Base-by-base conservation (phyloP, 148 eudicot genomes). In the Agrostemma githago region DNA sequence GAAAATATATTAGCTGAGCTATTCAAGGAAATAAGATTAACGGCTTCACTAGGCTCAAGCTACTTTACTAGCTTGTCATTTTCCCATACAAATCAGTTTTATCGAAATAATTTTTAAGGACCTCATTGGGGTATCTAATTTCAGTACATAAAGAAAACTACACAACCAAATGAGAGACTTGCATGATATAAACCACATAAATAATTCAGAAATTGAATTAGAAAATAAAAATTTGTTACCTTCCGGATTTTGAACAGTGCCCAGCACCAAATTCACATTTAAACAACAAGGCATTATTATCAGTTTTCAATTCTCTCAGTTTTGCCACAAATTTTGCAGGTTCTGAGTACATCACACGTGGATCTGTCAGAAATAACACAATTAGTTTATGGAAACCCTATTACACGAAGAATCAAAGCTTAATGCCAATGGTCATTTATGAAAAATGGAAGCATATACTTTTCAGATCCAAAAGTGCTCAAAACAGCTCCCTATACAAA, bases 301-400 rank as follows among this genome's bases (percentile, higher is more conserved):
- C 90, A 62, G 90, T 90, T 80, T 90, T 92, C 77, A 83, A 51
- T 34, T 90, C 96, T 81, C 97, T 87, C 80, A 92, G 80, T 74
- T 92, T 92, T 68, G 97, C 96, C 19, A 92, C 90, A 74, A 86
- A 92, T 72, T 92, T 92, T 6, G 96, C 96, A 53, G 97, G 93
- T 79, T 92, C 97, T 21, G 91, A 92, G 76, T 92, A 92, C 86
- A 87, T 48, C 53, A 90, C 96, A 64, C 91, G 91, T 34, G 92
- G 86, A 83, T 90, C 97, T 92, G 89, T 59, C 44, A 82, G 59
- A 44, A 62, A 64, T 66, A 68, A 39, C 20, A 76, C 16, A 48
- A 72, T 68, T 70, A 56, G 51, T 63, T 67, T 56, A 39, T 12
- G 39, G 15, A 68, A 39, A 53, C 73, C 48, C 53, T 37, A 38